Conservation (phyloP, 2,329 filamentous ascomycete species). For the Alternaria brassicicola region DNA sequence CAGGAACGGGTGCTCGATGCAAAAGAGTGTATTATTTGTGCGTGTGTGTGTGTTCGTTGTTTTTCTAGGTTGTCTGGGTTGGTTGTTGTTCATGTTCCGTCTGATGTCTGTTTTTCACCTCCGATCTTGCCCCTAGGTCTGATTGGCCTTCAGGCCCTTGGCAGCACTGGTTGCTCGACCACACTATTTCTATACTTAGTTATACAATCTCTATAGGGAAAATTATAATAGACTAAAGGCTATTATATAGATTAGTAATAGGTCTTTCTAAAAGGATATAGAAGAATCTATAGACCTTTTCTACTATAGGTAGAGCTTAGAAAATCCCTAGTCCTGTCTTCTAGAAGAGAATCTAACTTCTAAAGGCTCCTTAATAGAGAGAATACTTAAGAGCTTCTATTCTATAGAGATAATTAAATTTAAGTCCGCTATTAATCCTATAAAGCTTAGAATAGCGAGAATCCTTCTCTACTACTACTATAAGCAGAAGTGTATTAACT, state of each 20-base stretch:
- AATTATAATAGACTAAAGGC: neutral
- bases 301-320: slow-evolving; percentile 6
- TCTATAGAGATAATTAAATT: neutral
- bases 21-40: too few relatives aligned
- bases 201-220: slow-evolving; percentile 2
- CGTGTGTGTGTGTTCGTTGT: too few relatives aligned
- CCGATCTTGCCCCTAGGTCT: too few relatives aligned
- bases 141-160: too few relatives aligned
- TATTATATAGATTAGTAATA: neutral
- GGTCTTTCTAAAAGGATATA: slow-evolving; percentile 1
- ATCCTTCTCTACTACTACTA: slow-evolving; percentile 1
- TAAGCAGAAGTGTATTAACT: neutral
- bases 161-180: too few relatives aligned
- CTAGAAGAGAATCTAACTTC: slow-evolving; percentile 3
- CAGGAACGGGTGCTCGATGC: too few relatives aligned
- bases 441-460: neutral
- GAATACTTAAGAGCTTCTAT: slow-evolving; percentile 7
- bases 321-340: slow-evolving; percentile 9
- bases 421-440: slow-evolving; percentile 1
- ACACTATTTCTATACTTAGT: too few relatives aligned
- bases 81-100: too few relatives aligned
- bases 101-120: too few relatives aligned
- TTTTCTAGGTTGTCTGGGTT: too few relatives aligned
- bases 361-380: slow-evolving; percentile 1
- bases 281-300: slow-evolving; percentile 4